Conservation (phyloP, 2,329 filamentous ascomycete genomes). For the Tricladium varicosporioides region DNA sequence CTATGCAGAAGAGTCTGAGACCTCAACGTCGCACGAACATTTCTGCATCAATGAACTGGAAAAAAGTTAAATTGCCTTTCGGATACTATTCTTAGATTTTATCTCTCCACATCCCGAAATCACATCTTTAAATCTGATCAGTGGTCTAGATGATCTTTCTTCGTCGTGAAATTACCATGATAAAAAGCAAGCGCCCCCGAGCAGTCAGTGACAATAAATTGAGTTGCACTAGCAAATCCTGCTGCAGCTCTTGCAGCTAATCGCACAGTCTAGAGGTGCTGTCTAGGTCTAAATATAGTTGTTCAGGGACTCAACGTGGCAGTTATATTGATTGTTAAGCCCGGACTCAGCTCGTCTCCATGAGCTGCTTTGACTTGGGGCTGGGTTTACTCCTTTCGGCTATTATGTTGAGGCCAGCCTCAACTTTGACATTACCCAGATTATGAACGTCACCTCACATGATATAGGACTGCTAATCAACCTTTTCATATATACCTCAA, state of each 20-base stretch:
- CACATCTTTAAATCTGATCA: neutral
- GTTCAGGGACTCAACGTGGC: neutral
- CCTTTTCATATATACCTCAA: neutral
- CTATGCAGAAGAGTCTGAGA: conserved; percentile 9
- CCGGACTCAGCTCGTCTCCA: conserved; percentile 6
- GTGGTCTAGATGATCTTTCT: neutral
- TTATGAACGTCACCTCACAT: conserved; percentile 8
- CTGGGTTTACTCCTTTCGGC: neutral
- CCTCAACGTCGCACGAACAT: conserved; percentile 7
- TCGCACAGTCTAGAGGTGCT: neutral
- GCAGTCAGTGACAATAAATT: neutral
- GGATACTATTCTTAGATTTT: neutral
- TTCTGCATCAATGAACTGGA: neutral
- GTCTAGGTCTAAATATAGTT: conserved; percentile 8
- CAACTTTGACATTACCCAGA: neutral
- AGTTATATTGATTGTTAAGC: conserved; percentile 9
- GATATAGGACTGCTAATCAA: neutral
- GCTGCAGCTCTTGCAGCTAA: neutral
- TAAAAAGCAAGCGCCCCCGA: neutral
- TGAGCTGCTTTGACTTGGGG: neutral
- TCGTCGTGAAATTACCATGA: neutral
- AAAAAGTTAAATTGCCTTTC: neutral
- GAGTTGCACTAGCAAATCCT: neutral
- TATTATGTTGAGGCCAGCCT: conserved; percentile 5
- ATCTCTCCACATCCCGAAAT: neutral